phyloP scores from a whole-genome alignment of 768 basidiomycete species.

The Lentinula guzmanii region DNA sequence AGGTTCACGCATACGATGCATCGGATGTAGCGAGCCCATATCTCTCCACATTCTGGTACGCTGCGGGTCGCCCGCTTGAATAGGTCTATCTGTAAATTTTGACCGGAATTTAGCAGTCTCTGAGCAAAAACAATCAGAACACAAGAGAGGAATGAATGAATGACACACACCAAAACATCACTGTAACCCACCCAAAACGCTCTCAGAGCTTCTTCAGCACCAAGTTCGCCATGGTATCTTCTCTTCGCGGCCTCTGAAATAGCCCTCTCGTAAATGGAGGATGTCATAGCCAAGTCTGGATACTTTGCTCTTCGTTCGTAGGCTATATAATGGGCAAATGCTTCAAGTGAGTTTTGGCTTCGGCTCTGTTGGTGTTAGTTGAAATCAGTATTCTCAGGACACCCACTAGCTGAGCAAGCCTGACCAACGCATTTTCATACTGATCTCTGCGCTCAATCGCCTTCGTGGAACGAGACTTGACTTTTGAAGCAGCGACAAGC shows the following conservation, averaged over 20 bases:
- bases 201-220: constrained; percentile 52
- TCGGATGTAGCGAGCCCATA: constrained; percentile 76
- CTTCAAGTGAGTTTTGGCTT: constrained; percentile 43
- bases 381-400: not conserved
- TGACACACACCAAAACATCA: constrained; percentile 53
- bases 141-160: not conserved
- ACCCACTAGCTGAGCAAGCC: constrained; percentile 11
- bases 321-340: constrained; percentile 57
- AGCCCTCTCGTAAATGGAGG: constrained; percentile 64
- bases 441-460: constrained; percentile 59
- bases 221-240: constrained; percentile 45
- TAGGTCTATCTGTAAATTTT: constrained; percentile 33
- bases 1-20: constrained; percentile 42
- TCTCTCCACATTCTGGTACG: constrained; percentile 68
- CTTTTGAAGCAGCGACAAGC: constrained; percentile 73
- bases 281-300: constrained; percentile 53
- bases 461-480: constrained; percentile 53
- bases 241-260: constrained; percentile 65
- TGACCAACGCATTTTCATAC: constrained; percentile 56
- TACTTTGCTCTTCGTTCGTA: constrained; percentile 56
- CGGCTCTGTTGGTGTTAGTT: constrained; percentile 20
- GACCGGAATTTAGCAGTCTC: constrained; percentile 42
- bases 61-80: constrained; percentile 62
- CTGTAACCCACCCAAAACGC: constrained; percentile 72
- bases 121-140: constrained; percentile 15